Percentiles rank a stretch among this genome's conserved stretches.
Conservation (phyloP, 2,329 filamentous ascomycete species). For the Fusarium circinatum region DNA sequence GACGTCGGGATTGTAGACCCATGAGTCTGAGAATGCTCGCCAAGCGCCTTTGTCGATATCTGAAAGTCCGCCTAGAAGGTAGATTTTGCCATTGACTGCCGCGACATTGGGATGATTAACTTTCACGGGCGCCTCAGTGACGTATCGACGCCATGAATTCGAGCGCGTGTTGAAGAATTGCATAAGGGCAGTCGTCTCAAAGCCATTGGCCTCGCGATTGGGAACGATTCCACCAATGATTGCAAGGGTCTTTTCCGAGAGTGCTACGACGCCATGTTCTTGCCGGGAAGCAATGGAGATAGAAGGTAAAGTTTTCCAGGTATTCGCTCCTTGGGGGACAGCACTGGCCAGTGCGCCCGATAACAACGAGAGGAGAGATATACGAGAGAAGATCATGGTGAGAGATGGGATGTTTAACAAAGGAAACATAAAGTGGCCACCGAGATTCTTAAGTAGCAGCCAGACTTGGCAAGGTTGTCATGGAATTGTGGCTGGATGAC, state of each 20-base stretch:
- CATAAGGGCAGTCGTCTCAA: constrained; percentile 40
- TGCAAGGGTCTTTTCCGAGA: constrained; percentile 38
- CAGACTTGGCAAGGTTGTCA: constrained; percentile 11
- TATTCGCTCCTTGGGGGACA: constrained; percentile 1
- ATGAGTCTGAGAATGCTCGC: constrained; percentile 42
- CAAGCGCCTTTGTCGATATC: constrained; percentile 40
- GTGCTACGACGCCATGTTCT: constrained; percentile 41
- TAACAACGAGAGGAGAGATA: constrained; percentile 2
- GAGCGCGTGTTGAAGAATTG: constrained; percentile 47
- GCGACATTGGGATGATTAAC: constrained; percentile 54
- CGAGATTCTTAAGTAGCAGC: constrained; percentile 8
- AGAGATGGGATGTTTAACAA: not conserved
- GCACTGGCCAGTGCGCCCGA: constrained; percentile 10
- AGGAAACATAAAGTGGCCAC: constrained; percentile 1
- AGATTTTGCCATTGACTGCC: constrained; percentile 49
- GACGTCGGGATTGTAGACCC: constrained; percentile 44
- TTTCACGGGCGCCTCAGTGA: constrained; percentile 42
- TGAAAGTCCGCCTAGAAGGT: constrained; percentile 52
- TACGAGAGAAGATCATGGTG: constrained; percentile 1
- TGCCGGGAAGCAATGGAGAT: constrained; percentile 42
- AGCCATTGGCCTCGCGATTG: constrained; percentile 12
- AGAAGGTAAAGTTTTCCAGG: constrained; percentile 38
- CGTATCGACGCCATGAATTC: constrained; percentile 44
- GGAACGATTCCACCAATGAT: constrained; percentile 45
- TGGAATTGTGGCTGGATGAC: constrained; percentile 19